phyloP scores from a whole-genome alignment of 371 early-diverging fungal genomes.

The Blakeslea trispora region DNA sequence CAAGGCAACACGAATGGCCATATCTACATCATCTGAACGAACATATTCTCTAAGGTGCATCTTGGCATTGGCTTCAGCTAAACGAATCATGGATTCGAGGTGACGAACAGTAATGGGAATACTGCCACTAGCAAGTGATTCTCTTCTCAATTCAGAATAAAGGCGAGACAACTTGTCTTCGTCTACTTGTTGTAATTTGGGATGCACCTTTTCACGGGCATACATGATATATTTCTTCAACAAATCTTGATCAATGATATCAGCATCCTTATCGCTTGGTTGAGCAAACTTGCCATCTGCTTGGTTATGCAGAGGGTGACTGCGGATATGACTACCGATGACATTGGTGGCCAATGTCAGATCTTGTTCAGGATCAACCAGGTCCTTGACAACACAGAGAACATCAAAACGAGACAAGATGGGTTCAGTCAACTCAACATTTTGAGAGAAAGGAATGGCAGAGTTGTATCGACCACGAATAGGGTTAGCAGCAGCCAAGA shows the following conservation, averaged over 20 bases:
- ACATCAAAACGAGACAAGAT: slow-evolving; percentile 99
- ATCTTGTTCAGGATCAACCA: slow-evolving; percentile 87
- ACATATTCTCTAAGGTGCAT: slow-evolving; percentile 98
- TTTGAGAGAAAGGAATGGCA: slow-evolving; percentile 93
- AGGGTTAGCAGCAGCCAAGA: slow-evolving; percentile 99
- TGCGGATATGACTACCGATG: slow-evolving; percentile 86
- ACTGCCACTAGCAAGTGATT: slow-evolving; percentile 87
- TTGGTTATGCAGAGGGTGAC: slow-evolving; percentile 73
- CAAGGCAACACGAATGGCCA: slow-evolving; percentile 93
- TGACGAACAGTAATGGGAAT: slow-evolving; percentile 99
- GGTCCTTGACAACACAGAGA: slow-evolving; percentile 98
- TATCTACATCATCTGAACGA: slow-evolving; percentile 92
- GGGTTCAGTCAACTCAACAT: slow-evolving; percentile 99
- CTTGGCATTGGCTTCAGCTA: slow-evolving; percentile 97
- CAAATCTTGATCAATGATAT: slow-evolving; percentile 82
- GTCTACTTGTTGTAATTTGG: slow-evolving; percentile 88
- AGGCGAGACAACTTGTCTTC: slow-evolving; percentile 83
- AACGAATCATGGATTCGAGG: slow-evolving; percentile 97
- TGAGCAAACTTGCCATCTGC: slow-evolving; percentile 42
- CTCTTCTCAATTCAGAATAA: slow-evolving; percentile 94
- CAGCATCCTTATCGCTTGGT: slow-evolving; percentile 44
- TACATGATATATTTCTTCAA: slow-evolving; percentile 98
- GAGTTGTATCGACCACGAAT: slow-evolving; percentile 97
- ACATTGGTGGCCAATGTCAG: slow-evolving; percentile 95
- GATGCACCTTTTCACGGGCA: slow-evolving; percentile 88